Percentiles rank a stretch among this genome's conserved stretches.
Evolutionary conservation across 257 asterid genomes (phyloP).

Genomic region (Henckelia pumila): DNA sequence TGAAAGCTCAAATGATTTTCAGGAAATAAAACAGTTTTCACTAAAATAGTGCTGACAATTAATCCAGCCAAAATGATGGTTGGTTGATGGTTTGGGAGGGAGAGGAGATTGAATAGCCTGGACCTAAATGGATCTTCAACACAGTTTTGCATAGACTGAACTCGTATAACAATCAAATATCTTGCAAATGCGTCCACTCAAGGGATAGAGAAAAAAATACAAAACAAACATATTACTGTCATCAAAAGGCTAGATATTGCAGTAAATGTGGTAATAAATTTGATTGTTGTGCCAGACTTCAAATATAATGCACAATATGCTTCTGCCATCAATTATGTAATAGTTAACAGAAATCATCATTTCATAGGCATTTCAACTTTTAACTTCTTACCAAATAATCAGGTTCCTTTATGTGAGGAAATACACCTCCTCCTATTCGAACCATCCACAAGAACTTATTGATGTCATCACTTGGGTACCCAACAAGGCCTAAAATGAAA

Average conservation of each 20-base stretch:
- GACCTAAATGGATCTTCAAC: neutral
- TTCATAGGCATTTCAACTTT: slow-evolving; percentile 23
- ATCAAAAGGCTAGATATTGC: slow-evolving; percentile 7
- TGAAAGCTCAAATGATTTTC: neutral
- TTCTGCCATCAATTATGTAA: slow-evolving; percentile 10
- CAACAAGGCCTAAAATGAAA: slow-evolving; percentile 80
- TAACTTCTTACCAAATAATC: slow-evolving; percentile 81
- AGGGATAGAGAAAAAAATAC: neutral
- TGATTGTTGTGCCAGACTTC: neutral
- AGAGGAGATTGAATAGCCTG: neutral
- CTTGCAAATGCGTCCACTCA: neutral
- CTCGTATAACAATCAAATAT: no score
- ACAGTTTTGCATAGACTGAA: neutral
- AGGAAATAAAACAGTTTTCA: neutral
- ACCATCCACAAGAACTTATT: slow-evolving; percentile 99
- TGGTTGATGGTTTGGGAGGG: neutral
- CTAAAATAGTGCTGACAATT: no score
- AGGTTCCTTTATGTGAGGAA: slow-evolving; percentile 98
- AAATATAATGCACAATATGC: neutral
- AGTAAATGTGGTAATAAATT: neutral
- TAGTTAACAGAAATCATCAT: neutral
- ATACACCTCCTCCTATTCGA: slow-evolving; percentile 97
- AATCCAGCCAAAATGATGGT: neutral
- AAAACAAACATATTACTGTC: neutral
- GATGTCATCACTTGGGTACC: slow-evolving; percentile 98